Base-by-base conservation (phyloP, 352 stramenopile genomes). In the Pythium myriotylum region DNA sequence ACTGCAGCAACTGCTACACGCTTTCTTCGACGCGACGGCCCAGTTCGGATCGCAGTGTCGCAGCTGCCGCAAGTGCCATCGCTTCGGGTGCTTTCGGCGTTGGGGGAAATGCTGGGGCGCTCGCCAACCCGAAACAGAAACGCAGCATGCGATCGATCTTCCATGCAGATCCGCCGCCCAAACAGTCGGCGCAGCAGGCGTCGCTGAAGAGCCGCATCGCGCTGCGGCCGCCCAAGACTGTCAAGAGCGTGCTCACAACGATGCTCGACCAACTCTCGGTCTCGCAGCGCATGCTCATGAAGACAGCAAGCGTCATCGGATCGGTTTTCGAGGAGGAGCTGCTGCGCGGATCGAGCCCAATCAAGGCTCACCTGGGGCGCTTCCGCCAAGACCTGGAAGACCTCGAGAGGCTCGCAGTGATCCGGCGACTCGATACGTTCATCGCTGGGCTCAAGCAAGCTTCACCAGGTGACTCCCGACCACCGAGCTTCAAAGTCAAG, bases 281-380 rank as follows among this genome's bases (percentile, higher is more conserved):
- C 1, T 93, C 83, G 7, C 86, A 95, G 60, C 77, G 80, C 26
- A 93, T 94, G 81, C 70, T 95, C 14, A 84, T 95, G 76, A 95
- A 95, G 62, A 95, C 86, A 12, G 86, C 86, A 8, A 95, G 84
- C 47, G 79, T 89, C 20, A 88, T 95, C 26, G 86, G 83, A 7
- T 68, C 79, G 4, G 62, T 76, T 7, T 95, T 95, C 68, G 86
- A 95, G 49, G 73, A 87, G 42, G 82, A 93, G 33, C 69, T 84
- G 12, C 69, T 95, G 19, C 79, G 82, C 13, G 77, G 68, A 12
- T 70, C 85, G 40, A 89, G 81, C 26, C 86, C 83, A 3, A 94
- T 95, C 56, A 74, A 79, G 41, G 82, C 78, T 1, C 79, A 94
- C 53, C 56, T 91, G n/a, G 73, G 66, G 39, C 79, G 74, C 6